These are phyloP conservation scores for Usnea hakonensis DNA, from an alignment of 495 filamentous ascomycete genomes.

Conservation along the genomic window DNA sequence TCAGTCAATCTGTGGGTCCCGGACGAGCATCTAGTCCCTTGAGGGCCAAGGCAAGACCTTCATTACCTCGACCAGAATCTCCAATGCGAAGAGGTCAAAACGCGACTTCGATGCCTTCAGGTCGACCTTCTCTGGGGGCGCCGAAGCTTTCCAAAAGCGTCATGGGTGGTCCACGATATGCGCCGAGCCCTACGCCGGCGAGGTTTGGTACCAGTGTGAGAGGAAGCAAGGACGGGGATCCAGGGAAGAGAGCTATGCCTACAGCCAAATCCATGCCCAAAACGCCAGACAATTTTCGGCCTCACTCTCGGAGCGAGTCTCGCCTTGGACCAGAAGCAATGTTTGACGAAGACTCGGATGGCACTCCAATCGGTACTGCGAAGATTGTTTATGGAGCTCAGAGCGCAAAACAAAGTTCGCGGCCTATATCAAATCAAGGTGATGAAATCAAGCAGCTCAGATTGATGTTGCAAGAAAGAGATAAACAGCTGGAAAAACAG, in stretches of 20 bases:
- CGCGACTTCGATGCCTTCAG: constrained; percentile 42
- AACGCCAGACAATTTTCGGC: constrained; percentile 36
- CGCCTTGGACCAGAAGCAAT: constrained; percentile 34
- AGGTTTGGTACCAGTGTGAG: constrained; percentile 58
- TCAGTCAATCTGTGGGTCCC: constrained; percentile 56
- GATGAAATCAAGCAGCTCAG: constrained; percentile 60
- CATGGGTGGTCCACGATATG: constrained; percentile 41
- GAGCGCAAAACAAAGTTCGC: constrained; percentile 32
- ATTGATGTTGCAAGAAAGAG: constrained; percentile 70
- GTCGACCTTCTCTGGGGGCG: constrained; percentile 46
- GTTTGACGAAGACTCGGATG: constrained; percentile 45
- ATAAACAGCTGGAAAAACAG: constrained; percentile 82
- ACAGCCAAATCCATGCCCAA: constrained; percentile 38
- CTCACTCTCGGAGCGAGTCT: constrained; percentile 36
- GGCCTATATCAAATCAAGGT: constrained; percentile 46
- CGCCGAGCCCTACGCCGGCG: constrained; percentile 56
- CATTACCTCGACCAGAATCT: constrained; percentile 78
- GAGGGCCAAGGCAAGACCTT: constrained; percentile 63
- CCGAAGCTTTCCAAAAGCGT: constrained; percentile 37
- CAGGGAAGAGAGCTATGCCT: constrained; percentile 39
- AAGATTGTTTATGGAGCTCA: constrained; percentile 39
- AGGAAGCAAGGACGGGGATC: constrained; percentile 47
- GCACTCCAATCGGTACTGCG: constrained; percentile 47
- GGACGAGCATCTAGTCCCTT: constrained; percentile 64
- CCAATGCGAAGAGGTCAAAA: constrained; percentile 53